phyloP scores from a whole-genome alignment of 108 stramenopile genomes.

The Skeletonema potamos region DNA sequence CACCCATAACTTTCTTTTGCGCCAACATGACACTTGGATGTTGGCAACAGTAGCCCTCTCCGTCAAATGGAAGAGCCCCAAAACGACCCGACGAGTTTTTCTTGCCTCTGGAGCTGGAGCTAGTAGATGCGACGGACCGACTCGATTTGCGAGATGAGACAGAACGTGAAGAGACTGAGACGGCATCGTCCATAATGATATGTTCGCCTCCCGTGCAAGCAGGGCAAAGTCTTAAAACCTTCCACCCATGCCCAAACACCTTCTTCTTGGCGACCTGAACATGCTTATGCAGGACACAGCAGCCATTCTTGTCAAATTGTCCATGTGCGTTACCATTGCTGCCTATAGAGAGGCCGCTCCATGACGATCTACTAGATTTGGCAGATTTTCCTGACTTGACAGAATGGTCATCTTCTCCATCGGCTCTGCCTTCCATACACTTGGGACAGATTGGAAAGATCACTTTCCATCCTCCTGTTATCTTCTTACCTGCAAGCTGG shows the following conservation, averaged over 20 bases:
- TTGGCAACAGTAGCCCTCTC: slow-evolving; percentile 13
- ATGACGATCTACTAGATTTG: slow-evolving; percentile 15
- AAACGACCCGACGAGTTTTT: not conserved
- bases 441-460: slow-evolving; percentile 28
- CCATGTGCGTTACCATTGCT: not conserved
- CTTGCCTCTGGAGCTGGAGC: not conserved
- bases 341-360: not conserved
- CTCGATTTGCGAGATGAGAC: not conserved
- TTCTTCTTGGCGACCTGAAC: slow-evolving; percentile 27
- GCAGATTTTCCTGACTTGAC: slow-evolving; percentile 21
- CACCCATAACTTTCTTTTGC: slow-evolving; percentile 36
- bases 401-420: slow-evolving; percentile 7
- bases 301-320: slow-evolving; percentile 14
- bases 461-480: slow-evolving; percentile 40
- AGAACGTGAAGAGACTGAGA: slow-evolving; percentile 4
- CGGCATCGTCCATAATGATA: slow-evolving; percentile 13
- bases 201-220: slow-evolving; percentile 13
- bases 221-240: slow-evolving; percentile 21
- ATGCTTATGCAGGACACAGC: slow-evolving; percentile 16
- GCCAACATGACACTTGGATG: slow-evolving; percentile 42
- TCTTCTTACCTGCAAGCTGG: slow-evolving; percentile 40
- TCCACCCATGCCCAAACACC: slow-evolving; percentile 18
- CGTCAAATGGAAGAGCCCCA: slow-evolving; percentile 13
- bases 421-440: slow-evolving; percentile 34
- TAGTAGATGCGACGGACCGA: not conserved